Percentiles rank a stretch among this genome's conserved stretches.
Conservation (phyloP, 768 basidiomycete genomes). For the Termitomyces sp. region DNA sequence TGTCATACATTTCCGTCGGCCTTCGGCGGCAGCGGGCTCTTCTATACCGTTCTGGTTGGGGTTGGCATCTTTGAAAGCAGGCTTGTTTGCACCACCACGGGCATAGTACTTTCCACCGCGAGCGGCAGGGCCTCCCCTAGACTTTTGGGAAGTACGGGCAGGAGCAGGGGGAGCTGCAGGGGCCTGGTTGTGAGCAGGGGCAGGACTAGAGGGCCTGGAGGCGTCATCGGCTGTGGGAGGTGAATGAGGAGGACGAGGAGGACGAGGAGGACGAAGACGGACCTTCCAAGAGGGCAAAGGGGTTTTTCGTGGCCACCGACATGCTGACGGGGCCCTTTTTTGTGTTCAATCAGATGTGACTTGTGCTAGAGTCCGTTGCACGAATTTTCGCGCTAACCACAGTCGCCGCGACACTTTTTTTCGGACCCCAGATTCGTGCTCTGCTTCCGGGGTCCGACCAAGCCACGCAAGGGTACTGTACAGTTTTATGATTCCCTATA, state of each 20-base stretch:
- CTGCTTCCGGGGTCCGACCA: slow-evolving; percentile 36
- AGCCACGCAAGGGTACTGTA: slow-evolving; percentile 45
- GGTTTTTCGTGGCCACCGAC: slow-evolving; percentile 89
- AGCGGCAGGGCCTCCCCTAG: slow-evolving; percentile 51
- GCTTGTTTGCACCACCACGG: slow-evolving; percentile 46
- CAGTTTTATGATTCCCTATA: slow-evolving; percentile 28
- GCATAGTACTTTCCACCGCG: slow-evolving; percentile 67
- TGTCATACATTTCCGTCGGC: slow-evolving; percentile 32
- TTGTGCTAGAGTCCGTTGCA: slow-evolving; percentile 1
- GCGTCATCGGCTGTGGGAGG: slow-evolving; percentile 38
- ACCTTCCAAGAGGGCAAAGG: slow-evolving; percentile 82
- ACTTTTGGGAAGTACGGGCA: slow-evolving; percentile 37
- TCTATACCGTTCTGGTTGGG: slow-evolving; percentile 37
- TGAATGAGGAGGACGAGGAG: slow-evolving; percentile 5
- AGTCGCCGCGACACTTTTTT: slow-evolving; percentile 6
- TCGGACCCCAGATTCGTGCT: slow-evolving; percentile 13
- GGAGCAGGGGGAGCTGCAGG: slow-evolving; percentile 34
- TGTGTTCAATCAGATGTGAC: slow-evolving; percentile 20
- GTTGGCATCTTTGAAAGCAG: slow-evolving; percentile 29
- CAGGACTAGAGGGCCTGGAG: slow-evolving; percentile 36
- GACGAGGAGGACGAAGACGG: slow-evolving; percentile 21
- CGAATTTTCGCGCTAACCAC: slow-evolving; percentile 3
- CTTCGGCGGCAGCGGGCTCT: slow-evolving; percentile 23
- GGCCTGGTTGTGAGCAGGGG: slow-evolving; percentile 29
- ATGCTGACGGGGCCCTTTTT: slow-evolving; percentile 67